Base-by-base conservation (phyloP, 202 grass and related monocot genomes). In the Panicum hallii region DNA sequence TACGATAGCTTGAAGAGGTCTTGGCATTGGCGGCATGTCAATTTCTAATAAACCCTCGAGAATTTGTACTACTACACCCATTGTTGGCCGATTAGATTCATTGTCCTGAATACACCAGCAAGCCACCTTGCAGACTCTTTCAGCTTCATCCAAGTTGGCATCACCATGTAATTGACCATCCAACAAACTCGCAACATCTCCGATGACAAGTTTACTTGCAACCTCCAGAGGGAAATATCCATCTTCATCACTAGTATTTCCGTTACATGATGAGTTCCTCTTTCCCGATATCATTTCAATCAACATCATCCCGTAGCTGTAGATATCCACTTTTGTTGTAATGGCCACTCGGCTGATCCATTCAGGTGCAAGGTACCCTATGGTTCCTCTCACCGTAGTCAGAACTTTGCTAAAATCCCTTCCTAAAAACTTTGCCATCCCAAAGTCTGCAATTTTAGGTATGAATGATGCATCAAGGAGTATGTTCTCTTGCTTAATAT, bases 151-250 rank as follows among this genome's bases (percentile, higher is more conserved):
- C 42, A 23, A 23, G 20, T 88, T 61, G 30, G n/a, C 79, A 46
- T 70, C 15, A 49, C 38, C 79, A 4, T 60, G 15, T 40, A 88
- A 83, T 9, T 16, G 60, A 11, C 28, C 8, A 71, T 88, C 79
- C 32, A 88, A 11, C 70, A 88, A 47, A 52, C 62, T 70, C 36
- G 9, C 20, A 17, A 77, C 48, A 20, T 88, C 47, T 38, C 49
- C 71, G 15, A 70, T 17, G 5, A 50, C 50, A 58, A 80, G 61
- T 75, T 80, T 71, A 75, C 12, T 52, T 30, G 82, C 87, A 64
- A 77, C 82, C 58, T 82, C 64, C 44, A 77, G 14, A 34, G 81
- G 87, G 23, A 80, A 85, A 55, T 79, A 89, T 54, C 4, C 30
- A 19, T 30, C 53, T 11, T 43, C 73, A 76, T 26, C 19, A 60